Percentiles rank a stretch among this genome's conserved stretches.
Conservation (phyloP, 2,329 filamentous ascomycete genomes). For the Lasiodiplodia hormozganensis region DNA sequence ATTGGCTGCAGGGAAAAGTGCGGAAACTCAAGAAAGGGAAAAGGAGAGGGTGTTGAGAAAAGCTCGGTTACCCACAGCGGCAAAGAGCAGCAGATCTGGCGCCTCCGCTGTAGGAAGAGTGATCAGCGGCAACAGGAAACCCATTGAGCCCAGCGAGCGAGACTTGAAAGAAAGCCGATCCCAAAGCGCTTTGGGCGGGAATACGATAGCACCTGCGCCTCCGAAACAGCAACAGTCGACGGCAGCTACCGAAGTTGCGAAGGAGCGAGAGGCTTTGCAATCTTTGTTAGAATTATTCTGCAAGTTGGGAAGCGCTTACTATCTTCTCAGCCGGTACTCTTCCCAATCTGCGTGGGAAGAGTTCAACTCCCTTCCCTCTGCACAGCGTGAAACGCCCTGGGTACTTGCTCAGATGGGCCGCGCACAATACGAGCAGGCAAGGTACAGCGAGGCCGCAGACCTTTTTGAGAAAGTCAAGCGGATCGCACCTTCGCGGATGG, state of each 20-base stretch:
- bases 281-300: conserved; percentile 81
- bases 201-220: conserved; percentile 33
- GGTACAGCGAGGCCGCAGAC: conserved; percentile 85
- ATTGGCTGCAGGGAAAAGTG: conserved; percentile 59
- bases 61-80: conserved; percentile 73
- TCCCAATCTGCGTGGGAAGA: conserved; percentile 77
- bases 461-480: conserved; percentile 81
- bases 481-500: conserved; percentile 79
- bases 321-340: conserved; percentile 78
- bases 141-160: conserved; percentile 65
- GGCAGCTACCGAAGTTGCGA: conserved; percentile 43
- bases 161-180: conserved; percentile 68
- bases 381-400: conserved; percentile 90
- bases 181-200: conserved; percentile 38
- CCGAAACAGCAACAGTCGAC: conserved; percentile 37
- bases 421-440: conserved; percentile 87
- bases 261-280: conserved; percentile 76
- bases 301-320: conserved; percentile 82
- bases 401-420: conserved; percentile 89
- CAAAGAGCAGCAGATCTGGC: conserved; percentile 66
- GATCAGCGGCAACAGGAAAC: conserved; percentile 89
- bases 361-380: conserved; percentile 72
- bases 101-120: conserved; percentile 81
- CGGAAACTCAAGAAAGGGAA: conserved; percentile 62
- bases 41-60: conserved; percentile 78